Conservation (phyloP, 2,329 filamentous ascomycete genomes). For the Fusarium brevicatenulatum region DNA sequence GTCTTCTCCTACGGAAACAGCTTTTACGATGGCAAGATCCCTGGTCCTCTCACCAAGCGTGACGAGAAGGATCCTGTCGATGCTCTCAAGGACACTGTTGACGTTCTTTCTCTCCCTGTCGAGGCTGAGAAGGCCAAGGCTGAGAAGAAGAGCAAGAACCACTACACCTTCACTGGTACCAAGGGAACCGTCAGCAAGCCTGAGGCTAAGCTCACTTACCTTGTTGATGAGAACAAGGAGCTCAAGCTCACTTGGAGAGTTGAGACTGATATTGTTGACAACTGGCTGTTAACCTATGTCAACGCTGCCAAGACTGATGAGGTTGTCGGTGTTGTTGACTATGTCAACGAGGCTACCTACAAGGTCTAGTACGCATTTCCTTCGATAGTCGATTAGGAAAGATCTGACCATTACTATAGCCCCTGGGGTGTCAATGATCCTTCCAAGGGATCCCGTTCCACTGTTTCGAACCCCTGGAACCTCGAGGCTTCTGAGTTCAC, state of each 20-base stretch:
- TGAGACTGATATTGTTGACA: constrained; percentile 65
- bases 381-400: rapidly evolving
- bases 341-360: constrained; percentile 65
- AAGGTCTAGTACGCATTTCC: constrained; percentile 56
- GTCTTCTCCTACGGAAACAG: constrained; percentile 68
- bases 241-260: constrained; percentile 66
- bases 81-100: constrained; percentile 55
- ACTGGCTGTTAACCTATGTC: constrained; percentile 70
- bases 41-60: constrained; percentile 53
- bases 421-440: constrained; percentile 67
- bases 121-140: constrained; percentile 42
- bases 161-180: constrained; percentile 57
- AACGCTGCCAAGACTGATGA: constrained; percentile 59
- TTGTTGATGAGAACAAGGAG: constrained; percentile 58
- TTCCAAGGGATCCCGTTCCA: constrained; percentile 55
- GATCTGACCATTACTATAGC: not conserved
- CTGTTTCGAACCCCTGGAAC: constrained; percentile 61
- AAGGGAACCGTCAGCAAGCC: constrained; percentile 62
- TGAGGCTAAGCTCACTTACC: constrained; percentile 65
- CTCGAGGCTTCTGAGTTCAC: constrained; percentile 59
- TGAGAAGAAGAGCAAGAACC: constrained; percentile 43
- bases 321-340: constrained; percentile 66
- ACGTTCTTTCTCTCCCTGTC: constrained; percentile 48
- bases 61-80: constrained; percentile 55
- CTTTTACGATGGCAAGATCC: constrained; percentile 56